Evolutionary conservation across 192 early-diverging fungal species (phyloP).

Genomic region (Chytriomyces sp.): DNA sequence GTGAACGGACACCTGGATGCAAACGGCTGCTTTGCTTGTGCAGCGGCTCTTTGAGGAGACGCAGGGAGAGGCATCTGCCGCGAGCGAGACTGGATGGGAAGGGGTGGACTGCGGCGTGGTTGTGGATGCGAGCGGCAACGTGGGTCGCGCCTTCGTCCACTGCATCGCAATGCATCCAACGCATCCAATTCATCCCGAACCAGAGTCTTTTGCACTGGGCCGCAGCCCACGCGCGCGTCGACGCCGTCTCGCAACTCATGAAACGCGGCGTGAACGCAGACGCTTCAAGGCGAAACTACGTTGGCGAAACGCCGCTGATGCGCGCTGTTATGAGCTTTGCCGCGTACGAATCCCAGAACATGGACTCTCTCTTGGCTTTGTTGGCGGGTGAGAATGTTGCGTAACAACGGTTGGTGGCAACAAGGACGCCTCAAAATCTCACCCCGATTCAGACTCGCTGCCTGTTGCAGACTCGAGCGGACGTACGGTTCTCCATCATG

Average conservation of each 20-base stretch:
- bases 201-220: constrained; percentile 95
- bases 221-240: constrained; percentile 76
- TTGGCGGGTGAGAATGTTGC: constrained; percentile 55
- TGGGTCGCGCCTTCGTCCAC: not conserved
- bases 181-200: not conserved
- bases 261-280: constrained; percentile 74
- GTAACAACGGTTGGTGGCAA: not conserved
- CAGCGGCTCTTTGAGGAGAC: not conserved
- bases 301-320: constrained; percentile 87
- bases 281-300: constrained; percentile 62
- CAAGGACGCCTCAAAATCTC: not conserved
- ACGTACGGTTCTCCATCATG: constrained; percentile 92
- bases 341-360: constrained; percentile 80
- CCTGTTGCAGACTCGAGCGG: constrained; percentile 65
- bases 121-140: not conserved
- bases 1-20: not conserved
- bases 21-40: not conserved
- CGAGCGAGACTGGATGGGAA: not conserved
- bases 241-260: constrained; percentile 73
- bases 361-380: constrained; percentile 71
- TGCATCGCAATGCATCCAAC: not conserved
- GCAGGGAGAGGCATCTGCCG: too few relatives aligned
- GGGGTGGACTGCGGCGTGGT: not conserved
- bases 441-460: not conserved
- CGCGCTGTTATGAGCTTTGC: constrained; percentile 83